Percentiles rank a stretch among this genome's conserved stretches.
Conservation (phyloP, 495 filamentous ascomycete genomes). For the Lasiosphaeriaceae sp. region DNA sequence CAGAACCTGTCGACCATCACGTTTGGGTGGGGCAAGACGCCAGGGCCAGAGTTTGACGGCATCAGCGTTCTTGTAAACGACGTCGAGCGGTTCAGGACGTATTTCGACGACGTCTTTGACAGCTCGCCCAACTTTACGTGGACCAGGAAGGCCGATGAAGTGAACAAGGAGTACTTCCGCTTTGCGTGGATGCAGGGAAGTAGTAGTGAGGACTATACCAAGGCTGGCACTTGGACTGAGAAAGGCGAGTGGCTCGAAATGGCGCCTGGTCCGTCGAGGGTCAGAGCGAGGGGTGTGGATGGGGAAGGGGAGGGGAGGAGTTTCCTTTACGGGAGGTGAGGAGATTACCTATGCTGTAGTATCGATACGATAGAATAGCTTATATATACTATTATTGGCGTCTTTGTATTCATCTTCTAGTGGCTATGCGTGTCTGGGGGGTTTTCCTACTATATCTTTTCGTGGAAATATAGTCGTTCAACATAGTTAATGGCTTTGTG, state of each 20-base stretch:
- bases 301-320: background rate
- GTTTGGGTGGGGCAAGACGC: slow-evolving; percentile 47
- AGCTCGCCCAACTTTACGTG: slow-evolving; percentile 39
- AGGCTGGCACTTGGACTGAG: slow-evolving; percentile 70
- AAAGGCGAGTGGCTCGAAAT: slow-evolving; percentile 67
- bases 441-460: no score
- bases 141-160: slow-evolving; percentile 35
- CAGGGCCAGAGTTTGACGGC: slow-evolving; percentile 68
- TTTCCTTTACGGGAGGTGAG: background rate
- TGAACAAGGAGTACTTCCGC: slow-evolving; percentile 73
- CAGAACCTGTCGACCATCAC: slow-evolving; percentile 43
- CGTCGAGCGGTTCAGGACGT: slow-evolving; percentile 76
- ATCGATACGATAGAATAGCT: no score
- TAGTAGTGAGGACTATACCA: slow-evolving; percentile 68
- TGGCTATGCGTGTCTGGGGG: no score
- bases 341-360: no score
- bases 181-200: slow-evolving; percentile 77
- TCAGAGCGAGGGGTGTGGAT: slow-evolving; percentile 24
- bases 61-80: slow-evolving; percentile 91
- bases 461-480: no score
- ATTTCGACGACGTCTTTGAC: slow-evolving; percentile 43
- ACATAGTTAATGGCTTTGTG: no score
- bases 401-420: no score
- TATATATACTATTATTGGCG: no score
- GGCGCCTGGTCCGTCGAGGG: slow-evolving; percentile 40